Evolutionary conservation across 352 stramenopile species (phyloP).

Genomic region (Pythium volutum): DNA sequence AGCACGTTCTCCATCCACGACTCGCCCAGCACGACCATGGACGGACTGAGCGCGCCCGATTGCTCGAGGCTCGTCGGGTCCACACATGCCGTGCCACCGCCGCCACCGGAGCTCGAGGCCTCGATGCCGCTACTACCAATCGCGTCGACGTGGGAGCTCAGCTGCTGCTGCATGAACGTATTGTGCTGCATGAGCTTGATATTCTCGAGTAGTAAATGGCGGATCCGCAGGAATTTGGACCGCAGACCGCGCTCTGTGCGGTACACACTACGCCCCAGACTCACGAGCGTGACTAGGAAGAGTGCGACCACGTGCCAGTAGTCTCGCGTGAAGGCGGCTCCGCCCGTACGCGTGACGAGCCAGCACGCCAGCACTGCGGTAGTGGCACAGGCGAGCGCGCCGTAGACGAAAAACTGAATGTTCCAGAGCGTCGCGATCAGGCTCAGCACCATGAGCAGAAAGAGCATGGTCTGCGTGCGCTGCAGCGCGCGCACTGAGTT

Average conservation of each 20-base stretch:
- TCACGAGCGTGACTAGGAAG: conserved; percentile 33
- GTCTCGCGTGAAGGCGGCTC: conserved; percentile 23
- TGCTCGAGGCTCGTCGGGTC: conserved; percentile 14
- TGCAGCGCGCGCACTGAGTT: conserved; percentile 28
- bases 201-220: conserved; percentile 63
- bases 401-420: conserved; percentile 52
- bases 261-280: conserved; percentile 43
- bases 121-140: conserved; percentile 42
- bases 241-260: conserved; percentile 37
- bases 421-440: conserved; percentile 53
- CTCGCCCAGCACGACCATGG: conserved; percentile 39
- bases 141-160: conserved; percentile 59
- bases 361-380: conserved; percentile 30
- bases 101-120: conserved; percentile 7
- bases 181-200: conserved; percentile 58
- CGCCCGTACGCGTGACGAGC: conserved; percentile 23
- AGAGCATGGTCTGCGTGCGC: conserved; percentile 51
- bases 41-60: conserved; percentile 13
- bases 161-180: conserved; percentile 59
- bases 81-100: no score
- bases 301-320: conserved; percentile 55
- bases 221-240: conserved; percentile 49
- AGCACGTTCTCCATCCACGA: conserved; percentile 77
- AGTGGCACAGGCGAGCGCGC: conserved; percentile 25
- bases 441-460: conserved; percentile 47